Evolutionary conservation across 2,329 filamentous ascomycete species (phyloP).

Genomic region (Ceratocystiopsis brevicomis): DNA sequence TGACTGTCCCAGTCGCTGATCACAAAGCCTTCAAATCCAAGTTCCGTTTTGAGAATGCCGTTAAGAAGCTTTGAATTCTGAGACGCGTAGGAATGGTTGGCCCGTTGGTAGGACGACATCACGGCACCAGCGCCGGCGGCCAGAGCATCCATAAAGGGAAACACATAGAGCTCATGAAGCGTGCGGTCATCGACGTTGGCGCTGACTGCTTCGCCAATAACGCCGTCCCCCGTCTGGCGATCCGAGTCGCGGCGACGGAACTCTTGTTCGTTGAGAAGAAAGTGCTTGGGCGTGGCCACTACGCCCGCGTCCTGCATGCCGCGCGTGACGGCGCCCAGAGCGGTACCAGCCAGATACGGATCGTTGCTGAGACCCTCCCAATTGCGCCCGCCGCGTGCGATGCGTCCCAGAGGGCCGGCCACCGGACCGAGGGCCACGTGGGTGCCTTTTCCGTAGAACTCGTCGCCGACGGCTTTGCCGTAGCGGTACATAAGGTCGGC

Average conservation of each 20-base stretch:
- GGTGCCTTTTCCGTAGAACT: conserved; percentile 49
- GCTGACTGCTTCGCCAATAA: conserved; percentile 31
- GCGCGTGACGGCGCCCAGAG: conserved; percentile 13
- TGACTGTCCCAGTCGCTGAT: conserved; percentile 44
- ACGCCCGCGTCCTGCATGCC: conserved; percentile 32
- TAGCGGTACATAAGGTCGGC: conserved; percentile 44
- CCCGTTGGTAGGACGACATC: conserved; percentile 39
- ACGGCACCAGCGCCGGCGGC: conserved; percentile 30
- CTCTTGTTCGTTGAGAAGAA: conserved; percentile 42
- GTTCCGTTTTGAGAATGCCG: conserved; percentile 42
- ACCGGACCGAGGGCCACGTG: conserved; percentile 46
- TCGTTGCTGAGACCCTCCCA: conserved; percentile 33
- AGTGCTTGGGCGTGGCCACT: conserved; percentile 57
- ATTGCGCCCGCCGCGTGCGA: conserved; percentile 39
- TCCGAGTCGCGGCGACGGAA: conserved; percentile 22
- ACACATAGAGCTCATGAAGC: conserved; percentile 43
- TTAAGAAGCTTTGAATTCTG: conserved; percentile 47
- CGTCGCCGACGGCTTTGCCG: conserved; percentile 47
- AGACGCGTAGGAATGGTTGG: conserved; percentile 48
- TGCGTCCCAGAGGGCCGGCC: conserved; percentile 41
- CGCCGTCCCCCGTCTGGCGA: conserved; percentile 24
- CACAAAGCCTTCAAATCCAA: conserved; percentile 48
- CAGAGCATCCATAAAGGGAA: conserved; percentile 46
- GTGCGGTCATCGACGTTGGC: conserved; percentile 39
- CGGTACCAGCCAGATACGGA: conserved; percentile 15